Evolutionary conservation across 2,329 filamentous ascomycete genomes (phyloP).

Genomic region (Fusarium acutatum): DNA sequence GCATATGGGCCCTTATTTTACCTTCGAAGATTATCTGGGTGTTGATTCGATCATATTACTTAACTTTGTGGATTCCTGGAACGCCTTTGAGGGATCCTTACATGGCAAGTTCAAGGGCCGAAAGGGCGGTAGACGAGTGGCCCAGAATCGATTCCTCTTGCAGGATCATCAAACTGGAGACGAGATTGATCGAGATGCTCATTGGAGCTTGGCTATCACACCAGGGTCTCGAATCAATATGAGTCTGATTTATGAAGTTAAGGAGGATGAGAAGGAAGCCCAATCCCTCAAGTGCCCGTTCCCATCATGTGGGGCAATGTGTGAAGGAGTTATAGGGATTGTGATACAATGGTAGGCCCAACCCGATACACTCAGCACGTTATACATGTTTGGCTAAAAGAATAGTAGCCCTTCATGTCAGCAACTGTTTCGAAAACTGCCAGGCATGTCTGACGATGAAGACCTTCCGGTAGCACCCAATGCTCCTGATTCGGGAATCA

Average conservation of each 20-base stretch:
- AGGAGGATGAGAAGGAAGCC: neutral
- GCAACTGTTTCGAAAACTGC: neutral
- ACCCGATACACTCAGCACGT: rapidly evolving
- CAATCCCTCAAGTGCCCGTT: neutral
- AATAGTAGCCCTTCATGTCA: rapidly evolving
- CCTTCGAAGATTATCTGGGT: neutral
- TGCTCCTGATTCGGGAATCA: neutral
- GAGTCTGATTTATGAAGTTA: neutral
- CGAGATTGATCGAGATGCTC: neutral
- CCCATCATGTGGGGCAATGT: neutral
- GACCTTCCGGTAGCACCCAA: rapidly evolving
- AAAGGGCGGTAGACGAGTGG: neutral
- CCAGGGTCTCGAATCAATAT: neutral
- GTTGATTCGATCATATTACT: neutral
- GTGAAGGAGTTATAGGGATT: neutral
- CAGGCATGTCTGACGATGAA: neutral
- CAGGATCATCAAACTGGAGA: neutral
- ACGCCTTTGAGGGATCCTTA: neutral
- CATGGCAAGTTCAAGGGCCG: neutral
- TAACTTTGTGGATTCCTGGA: neutral
- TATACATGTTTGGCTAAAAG: rapidly evolving
- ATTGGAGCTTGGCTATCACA: neutral
- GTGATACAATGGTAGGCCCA: neutral
- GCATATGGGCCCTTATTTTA: rapidly evolving
- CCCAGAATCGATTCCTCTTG: neutral